These are phyloP conservation scores for Tetradesmus obliquus DNA, from an alignment of 139 green algal species.

Conservation along the genomic window DNA sequence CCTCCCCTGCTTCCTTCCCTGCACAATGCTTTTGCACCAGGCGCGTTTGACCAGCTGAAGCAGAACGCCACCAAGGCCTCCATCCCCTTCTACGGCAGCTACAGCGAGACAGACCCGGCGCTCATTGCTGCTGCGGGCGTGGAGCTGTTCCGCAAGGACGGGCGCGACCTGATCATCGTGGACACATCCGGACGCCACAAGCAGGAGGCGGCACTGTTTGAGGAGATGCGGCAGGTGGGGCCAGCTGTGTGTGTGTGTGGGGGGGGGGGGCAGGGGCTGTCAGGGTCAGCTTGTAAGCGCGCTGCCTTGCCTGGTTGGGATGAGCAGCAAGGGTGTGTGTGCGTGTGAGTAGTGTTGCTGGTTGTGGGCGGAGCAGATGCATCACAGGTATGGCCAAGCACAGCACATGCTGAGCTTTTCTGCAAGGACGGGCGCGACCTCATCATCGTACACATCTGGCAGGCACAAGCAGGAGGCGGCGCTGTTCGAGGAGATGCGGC, in stretches of 20 bases:
- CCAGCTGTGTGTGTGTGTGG: background rate
- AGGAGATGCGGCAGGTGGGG: constrained; percentile 94
- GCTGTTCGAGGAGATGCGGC: constrained; percentile 99
- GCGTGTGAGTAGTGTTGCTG: background rate
- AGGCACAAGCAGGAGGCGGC: constrained; percentile 97
- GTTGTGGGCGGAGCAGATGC: background rate
- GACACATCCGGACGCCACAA: constrained; percentile 97
- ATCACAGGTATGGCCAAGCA: background rate
- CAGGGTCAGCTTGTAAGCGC: too few relatives aligned
- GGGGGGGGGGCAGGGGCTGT: background rate
- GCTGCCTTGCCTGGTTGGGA: too few relatives aligned
- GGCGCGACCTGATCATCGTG: constrained; percentile 97
- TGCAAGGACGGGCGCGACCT: constrained; percentile 76
- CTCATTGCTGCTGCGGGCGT: constrained; percentile 94
- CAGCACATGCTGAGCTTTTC: too few relatives aligned
- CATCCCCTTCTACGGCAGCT: constrained; percentile 93
- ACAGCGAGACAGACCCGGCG: constrained; percentile 97
- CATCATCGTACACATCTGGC: constrained; percentile 98
- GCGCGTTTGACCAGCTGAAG: constrained; percentile 98
- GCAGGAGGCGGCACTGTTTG: constrained; percentile 98
- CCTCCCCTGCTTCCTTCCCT: background rate
- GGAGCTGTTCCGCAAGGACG: constrained; percentile 84
- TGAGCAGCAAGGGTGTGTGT: background rate
- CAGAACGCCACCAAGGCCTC: constrained; percentile 98
- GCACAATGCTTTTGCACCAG: constrained; percentile 38